These are phyloP conservation scores for Zygosaccharomyces pseudorouxii DNA, from an alignment of 805 yeast genomes.

Conservation along the genomic window DNA sequence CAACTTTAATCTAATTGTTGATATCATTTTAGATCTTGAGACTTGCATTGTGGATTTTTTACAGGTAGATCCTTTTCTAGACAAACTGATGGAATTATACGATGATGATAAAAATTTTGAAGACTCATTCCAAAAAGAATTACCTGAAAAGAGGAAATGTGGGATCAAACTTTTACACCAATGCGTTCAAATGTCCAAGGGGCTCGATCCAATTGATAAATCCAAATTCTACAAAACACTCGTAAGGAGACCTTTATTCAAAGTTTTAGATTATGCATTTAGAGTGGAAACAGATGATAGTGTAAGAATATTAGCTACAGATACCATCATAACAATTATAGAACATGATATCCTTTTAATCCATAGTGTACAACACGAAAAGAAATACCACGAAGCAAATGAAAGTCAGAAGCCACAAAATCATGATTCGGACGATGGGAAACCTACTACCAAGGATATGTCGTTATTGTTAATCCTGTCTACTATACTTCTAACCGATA, in stretches of 20 bases:
- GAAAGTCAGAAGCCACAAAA: conserved; percentile 9
- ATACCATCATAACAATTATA: conserved; percentile 69
- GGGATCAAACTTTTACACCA: conserved; percentile 80
- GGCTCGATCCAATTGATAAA: conserved; percentile 58
- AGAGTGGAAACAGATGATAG: conserved; percentile 39
- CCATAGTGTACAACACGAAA: conserved; percentile 31
- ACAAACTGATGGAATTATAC: conserved; percentile 57
- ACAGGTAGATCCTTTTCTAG: conserved; percentile 43
- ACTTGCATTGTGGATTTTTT: conserved; percentile 33
- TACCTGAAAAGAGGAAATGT: conserved; percentile 45
- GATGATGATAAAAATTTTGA: conserved; percentile 16
- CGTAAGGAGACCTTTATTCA: conserved; percentile 64
- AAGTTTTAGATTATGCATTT: conserved; percentile 68
- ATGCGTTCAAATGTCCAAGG: conserved; percentile 68
- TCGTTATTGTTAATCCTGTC: conserved; percentile 52
- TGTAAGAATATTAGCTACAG: conserved; percentile 69
- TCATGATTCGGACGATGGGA: neutral
- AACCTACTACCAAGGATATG: conserved; percentile 43
- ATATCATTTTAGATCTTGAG: conserved; percentile 32
- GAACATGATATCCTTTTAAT: conserved; percentile 77
- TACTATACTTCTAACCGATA: conserved; percentile 56
- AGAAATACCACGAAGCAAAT: conserved; percentile 3
- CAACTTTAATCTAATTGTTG: conserved; percentile 59
- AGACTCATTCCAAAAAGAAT: conserved; percentile 10
- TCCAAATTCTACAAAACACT: conserved; percentile 59